phyloP scores from a whole-genome alignment of 352 stramenopile species.

The Globisporangium ultimum region DNA sequence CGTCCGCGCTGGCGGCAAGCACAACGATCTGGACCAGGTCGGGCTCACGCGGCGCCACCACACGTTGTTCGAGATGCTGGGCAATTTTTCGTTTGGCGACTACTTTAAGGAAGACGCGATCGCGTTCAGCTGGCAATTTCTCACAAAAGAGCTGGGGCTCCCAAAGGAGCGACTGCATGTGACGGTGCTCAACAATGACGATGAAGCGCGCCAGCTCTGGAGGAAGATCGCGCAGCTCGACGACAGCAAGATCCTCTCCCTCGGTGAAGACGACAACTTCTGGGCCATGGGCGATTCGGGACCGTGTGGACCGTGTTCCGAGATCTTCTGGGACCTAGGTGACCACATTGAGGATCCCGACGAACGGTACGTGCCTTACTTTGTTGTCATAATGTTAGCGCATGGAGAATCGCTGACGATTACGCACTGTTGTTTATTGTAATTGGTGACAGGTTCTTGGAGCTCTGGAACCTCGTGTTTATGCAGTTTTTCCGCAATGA shows the following conservation, averaged over 20 bases:
- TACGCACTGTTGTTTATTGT: conserved; percentile 41
- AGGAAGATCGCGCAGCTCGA: conserved; percentile 45
- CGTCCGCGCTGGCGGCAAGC: conserved; percentile 96
- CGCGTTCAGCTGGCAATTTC: conserved; percentile 91
- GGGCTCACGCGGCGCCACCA: conserved; percentile 97
- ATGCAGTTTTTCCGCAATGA: conserved; percentile 96
- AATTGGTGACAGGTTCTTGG: conserved; percentile 48
- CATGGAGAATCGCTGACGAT: no score
- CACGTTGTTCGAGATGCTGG: conserved; percentile 99
- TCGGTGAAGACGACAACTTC: conserved; percentile 94
- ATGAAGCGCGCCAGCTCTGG: conserved; percentile 59
- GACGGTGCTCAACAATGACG: conserved; percentile 63
- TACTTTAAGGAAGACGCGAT: conserved; percentile 99
- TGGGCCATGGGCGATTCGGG: conserved; percentile 96
- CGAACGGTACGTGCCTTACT: conserved; percentile 26
- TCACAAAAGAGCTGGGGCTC: conserved; percentile 87
- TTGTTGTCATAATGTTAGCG: not conserved
- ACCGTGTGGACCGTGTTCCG: conserved; percentile 91
- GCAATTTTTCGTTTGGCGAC: conserved; percentile 97
- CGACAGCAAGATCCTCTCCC: conserved; percentile 43
- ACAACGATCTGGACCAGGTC: conserved; percentile 99
- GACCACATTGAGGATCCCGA: conserved; percentile 79
- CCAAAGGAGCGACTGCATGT: conserved; percentile 57
- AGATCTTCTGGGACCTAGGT: conserved; percentile 94
- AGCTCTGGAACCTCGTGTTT: conserved; percentile 98